A percentile compares a stretch with the other conserved stretches of the same genome.
These are phyloP conservation scores for Pharus latifolius DNA, from an alignment of 176 grass and related monocot genomes.

Conservation along the genomic window DNA sequence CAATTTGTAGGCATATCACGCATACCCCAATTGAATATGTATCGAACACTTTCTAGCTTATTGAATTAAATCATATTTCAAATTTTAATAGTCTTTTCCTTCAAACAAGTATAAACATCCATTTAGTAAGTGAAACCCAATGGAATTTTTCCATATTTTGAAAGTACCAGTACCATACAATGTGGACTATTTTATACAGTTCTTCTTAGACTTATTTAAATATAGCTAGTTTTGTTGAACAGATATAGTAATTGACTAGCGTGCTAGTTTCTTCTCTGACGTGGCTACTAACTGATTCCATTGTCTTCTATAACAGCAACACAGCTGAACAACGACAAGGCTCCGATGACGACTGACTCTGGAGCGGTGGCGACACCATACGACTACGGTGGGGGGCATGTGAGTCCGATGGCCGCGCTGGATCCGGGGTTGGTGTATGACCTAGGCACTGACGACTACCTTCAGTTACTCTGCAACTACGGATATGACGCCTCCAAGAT, in stretches of 20 bases:
- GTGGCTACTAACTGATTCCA: neutral
- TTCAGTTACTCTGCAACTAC: conserved; percentile 82
- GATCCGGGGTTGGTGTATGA: conserved; percentile 81
- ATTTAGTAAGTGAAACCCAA: no score
- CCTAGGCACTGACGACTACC: conserved; percentile 36
- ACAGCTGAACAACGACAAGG: conserved; percentile 39
- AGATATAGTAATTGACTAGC: no score
- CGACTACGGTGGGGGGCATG: conserved; percentile 65
- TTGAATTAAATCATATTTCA: neutral
- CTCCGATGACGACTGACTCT: conserved; percentile 28
- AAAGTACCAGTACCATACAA: no score
- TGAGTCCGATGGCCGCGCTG: conserved; percentile 48
- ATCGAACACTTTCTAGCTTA: no score
- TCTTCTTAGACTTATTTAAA: no score
- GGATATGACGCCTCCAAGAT: conserved; percentile 50
- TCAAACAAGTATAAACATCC: no score
- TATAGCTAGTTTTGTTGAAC: no score
- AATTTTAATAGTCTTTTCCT: no score
- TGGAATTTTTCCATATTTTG: no score
- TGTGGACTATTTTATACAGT: no score
- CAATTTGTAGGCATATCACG: no score
- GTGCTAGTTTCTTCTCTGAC: neutral
- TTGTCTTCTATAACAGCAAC: conserved; percentile 24
- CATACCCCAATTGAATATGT: no score
- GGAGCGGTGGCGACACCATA: conserved; percentile 53